Evolutionary conservation across 176 grass and related monocot genomes (phyloP).

Genomic region (Oryza meyeriana): DNA sequence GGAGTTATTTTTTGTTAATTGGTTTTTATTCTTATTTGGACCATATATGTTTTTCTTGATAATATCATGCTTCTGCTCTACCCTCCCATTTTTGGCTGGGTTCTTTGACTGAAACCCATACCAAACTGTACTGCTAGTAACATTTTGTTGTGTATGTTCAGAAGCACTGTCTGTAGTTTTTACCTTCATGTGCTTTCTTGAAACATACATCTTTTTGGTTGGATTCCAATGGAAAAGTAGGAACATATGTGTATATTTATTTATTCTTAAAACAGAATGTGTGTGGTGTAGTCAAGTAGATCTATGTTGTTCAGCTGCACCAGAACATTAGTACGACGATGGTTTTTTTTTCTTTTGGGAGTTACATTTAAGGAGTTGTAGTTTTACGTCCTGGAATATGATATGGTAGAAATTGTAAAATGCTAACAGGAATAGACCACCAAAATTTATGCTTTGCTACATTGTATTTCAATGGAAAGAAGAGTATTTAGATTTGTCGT

Average conservation of each 20-base stretch:
- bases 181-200: not conserved
- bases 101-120: slow-evolving; percentile 1
- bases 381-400: not conserved
- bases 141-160: slow-evolving; percentile 5
- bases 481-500: not conserved
- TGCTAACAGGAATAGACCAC: not conserved
- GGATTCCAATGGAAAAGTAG: not conserved
- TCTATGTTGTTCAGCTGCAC: not conserved
- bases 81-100: not conserved
- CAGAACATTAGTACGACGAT: not conserved
- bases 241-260: not conserved
- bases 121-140: not conserved
- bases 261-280: not conserved
- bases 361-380: not conserved
- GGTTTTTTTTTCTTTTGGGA: not conserved
- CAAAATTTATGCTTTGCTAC: not conserved
- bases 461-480: not conserved
- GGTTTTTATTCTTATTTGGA: not conserved
- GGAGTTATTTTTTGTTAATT: not conserved
- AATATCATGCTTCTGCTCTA: not conserved
- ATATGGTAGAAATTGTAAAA: not conserved
- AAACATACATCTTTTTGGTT: not conserved
- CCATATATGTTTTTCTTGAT: slow-evolving; percentile 13
- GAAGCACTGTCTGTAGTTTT: not conserved
- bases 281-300: not conserved